phyloP scores from a whole-genome alignment of 768 basidiomycete genomes.

The Tricholoma hemisulphureum region DNA sequence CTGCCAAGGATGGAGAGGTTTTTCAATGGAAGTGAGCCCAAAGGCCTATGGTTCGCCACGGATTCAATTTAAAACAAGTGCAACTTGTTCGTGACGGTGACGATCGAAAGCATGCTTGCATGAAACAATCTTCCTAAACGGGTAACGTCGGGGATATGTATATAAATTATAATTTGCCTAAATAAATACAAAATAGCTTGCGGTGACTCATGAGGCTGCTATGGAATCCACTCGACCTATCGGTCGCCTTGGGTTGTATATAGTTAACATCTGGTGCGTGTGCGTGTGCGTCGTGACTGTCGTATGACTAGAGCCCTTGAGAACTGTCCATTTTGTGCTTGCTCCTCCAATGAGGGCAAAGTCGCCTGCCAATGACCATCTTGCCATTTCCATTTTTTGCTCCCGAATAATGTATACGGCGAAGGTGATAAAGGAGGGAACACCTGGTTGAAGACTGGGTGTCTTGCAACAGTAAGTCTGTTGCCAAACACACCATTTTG shows the following conservation, averaged over 20 bases:
- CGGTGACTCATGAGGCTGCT: neutral
- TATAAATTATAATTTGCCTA: neutral
- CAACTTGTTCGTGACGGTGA: neutral
- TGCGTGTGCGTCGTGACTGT: slow-evolving; percentile 11
- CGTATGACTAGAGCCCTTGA: slow-evolving; percentile 27
- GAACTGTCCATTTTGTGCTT: slow-evolving; percentile 42
- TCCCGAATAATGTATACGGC: slow-evolving; percentile 23
- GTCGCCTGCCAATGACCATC: slow-evolving; percentile 56
- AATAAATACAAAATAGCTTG: neutral
- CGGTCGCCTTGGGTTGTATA: neutral
- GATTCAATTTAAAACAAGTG: slow-evolving; percentile 2
- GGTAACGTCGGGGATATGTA: too few species aligned
- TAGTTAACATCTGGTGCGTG: slow-evolving; percentile 2
- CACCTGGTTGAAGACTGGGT: slow-evolving; percentile 45
- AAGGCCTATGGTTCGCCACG: slow-evolving; percentile 20
- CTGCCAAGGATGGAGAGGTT: neutral
- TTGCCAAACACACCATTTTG: slow-evolving; percentile 56
- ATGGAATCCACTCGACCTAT: too few species aligned
- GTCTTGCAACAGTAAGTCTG: slow-evolving; percentile 48
- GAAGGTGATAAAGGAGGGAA: slow-evolving; percentile 41
- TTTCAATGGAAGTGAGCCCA: slow-evolving; percentile 4
- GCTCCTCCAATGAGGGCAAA: slow-evolving; percentile 47
- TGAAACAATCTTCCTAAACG: too few species aligned
- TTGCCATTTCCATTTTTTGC: slow-evolving; percentile 46
- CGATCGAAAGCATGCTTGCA: neutral